Evolutionary conservation across 768 basidiomycete genomes (phyloP).

Genomic region (Crassisporium funariophilum): DNA sequence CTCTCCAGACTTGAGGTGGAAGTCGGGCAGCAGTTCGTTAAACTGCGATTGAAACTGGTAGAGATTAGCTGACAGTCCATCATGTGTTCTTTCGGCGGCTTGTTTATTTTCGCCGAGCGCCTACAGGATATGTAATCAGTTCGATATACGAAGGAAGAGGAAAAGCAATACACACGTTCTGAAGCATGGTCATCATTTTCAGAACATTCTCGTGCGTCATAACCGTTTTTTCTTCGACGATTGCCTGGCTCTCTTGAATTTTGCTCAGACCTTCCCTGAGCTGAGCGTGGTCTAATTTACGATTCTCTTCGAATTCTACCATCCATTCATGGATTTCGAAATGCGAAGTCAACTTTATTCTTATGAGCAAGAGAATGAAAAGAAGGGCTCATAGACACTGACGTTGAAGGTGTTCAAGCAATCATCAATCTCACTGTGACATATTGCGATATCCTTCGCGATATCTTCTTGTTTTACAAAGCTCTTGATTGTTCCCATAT

Average conservation of each 20-base stretch:
- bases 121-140: slow-evolving; percentile 18
- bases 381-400: neutral
- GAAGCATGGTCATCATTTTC: slow-evolving; percentile 51
- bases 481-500: slow-evolving; percentile 38
- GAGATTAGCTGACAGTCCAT: slow-evolving; percentile 49
- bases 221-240: slow-evolving; percentile 33
- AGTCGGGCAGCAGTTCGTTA: slow-evolving; percentile 48
- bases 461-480: slow-evolving; percentile 50
- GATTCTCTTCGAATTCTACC: slow-evolving; percentile 38
- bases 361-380: neutral
- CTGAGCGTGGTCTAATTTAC: slow-evolving; percentile 44
- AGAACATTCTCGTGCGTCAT: slow-evolving; percentile 38
- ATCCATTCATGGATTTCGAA: slow-evolving; percentile 53
- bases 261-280: slow-evolving; percentile 45
- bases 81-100: slow-evolving; percentile 36
- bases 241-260: slow-evolving; percentile 41
- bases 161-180: slow-evolving; percentile 37
- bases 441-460: slow-evolving; percentile 43
- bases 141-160: neutral
- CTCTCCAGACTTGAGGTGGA: slow-evolving; percentile 54
- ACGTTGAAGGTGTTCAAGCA: slow-evolving; percentile 53
- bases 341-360: slow-evolving; percentile 44
- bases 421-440: slow-evolving; percentile 46
- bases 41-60: slow-evolving; percentile 52
- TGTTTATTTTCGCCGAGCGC: slow-evolving; percentile 34